These are phyloP conservation scores for Beta lomatogona DNA, from an alignment of 179 eudicot genomes.

Conservation along the genomic window DNA sequence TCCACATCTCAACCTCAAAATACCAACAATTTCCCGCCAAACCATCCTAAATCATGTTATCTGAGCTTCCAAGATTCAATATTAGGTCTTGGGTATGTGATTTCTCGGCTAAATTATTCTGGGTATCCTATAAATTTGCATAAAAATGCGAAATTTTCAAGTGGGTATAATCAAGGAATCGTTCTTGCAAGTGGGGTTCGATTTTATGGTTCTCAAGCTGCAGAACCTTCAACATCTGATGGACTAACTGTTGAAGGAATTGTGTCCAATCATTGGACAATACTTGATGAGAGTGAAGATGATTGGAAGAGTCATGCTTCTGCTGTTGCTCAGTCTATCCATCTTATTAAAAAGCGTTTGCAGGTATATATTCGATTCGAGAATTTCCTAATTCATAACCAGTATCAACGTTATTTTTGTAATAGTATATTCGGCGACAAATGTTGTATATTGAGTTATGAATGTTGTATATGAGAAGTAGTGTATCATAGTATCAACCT, in stretches of 20 bases:
- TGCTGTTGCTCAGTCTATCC: constrained; percentile 89
- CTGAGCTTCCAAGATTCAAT: constrained; percentile 28
- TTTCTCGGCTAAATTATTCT: neutral
- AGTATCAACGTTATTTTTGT: neutral
- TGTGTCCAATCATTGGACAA: constrained; percentile 60
- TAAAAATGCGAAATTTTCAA: constrained; percentile 10
- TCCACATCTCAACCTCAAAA: constrained; percentile 11
- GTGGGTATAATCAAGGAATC: constrained; percentile 30
- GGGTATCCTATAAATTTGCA: constrained; percentile 17
- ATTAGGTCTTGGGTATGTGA: neutral
- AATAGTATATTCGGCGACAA: neutral
- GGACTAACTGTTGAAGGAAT: constrained; percentile 87
- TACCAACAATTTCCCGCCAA: constrained; percentile 14
- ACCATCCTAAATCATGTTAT: constrained; percentile 8
- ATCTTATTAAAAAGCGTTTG: constrained; percentile 85
- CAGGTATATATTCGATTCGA: constrained; percentile 37
- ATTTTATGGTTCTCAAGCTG: constrained; percentile 53
- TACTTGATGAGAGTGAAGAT: constrained; percentile 73
- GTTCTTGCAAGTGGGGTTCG: constrained; percentile 33
- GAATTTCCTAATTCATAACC: neutral
- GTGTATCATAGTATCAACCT: no score
- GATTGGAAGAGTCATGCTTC: constrained; percentile 99
- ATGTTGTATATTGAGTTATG: no score
- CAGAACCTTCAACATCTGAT: constrained; percentile 68
- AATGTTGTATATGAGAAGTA: no score